These are phyloP conservation scores for Sordariomycetes sp. DNA, from an alignment of 2,329 filamentous ascomycete genomes.

Conservation along the genomic window DNA sequence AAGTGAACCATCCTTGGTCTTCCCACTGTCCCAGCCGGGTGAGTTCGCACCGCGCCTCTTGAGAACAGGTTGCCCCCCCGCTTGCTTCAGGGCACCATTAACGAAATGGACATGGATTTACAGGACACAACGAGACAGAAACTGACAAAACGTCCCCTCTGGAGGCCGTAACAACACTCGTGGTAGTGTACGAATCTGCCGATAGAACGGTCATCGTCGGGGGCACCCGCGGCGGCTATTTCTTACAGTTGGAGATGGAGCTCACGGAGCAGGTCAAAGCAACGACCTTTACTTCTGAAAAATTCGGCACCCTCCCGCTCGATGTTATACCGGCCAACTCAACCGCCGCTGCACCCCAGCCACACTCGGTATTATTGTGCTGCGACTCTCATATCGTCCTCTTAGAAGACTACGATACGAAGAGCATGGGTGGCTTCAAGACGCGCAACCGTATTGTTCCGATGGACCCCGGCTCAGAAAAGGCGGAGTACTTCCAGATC, in stretches of 20 bases:
- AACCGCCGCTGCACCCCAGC: conserved; percentile 7
- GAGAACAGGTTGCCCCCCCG: neutral
- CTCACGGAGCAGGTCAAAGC: conserved; percentile 11
- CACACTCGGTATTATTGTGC: conserved; percentile 28
- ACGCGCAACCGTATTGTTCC: neutral
- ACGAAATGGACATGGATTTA: neutral
- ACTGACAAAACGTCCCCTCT: conserved; percentile 6
- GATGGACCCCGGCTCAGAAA: neutral
- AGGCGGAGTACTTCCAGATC: neutral
- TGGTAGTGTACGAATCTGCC: conserved; percentile 16
- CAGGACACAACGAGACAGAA: neutral
- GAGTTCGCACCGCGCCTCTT: neutral
- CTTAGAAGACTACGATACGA: conserved; percentile 24
- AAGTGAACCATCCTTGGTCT: neutral
- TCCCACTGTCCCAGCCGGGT: neutral
- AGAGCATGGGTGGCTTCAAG: conserved; percentile 6
- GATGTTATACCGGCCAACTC: conserved; percentile 17
- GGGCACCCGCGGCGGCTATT: conserved; percentile 41
- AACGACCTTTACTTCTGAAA: conserved; percentile 16
- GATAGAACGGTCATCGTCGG: conserved; percentile 22
- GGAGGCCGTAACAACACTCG: conserved; percentile 37
- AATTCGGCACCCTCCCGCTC: conserved; percentile 23
- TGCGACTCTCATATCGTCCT: conserved; percentile 37
- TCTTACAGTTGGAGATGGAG: conserved; percentile 27
- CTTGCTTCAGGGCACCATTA: neutral